These are phyloP conservation scores for Pseudogymnoascus sp. DNA, from an alignment of 2,329 filamentous ascomycete genomes.

Conservation along the genomic window DNA sequence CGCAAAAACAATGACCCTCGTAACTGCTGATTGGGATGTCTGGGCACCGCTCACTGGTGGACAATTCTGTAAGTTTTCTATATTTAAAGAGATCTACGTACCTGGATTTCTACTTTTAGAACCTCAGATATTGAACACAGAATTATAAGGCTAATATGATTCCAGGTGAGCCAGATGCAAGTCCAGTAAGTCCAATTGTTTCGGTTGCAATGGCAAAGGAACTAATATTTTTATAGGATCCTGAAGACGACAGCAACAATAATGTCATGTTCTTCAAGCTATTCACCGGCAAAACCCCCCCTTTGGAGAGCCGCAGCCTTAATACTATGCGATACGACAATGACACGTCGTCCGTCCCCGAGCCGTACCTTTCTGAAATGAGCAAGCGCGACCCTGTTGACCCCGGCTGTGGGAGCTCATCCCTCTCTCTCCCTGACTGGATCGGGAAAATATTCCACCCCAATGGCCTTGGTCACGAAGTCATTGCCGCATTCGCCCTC, in stretches of 20 bases:
- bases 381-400: constrained; percentile 23
- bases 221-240: neutral
- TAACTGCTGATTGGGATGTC: constrained; percentile 22
- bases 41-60: constrained; percentile 28
- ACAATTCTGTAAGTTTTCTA: constrained; percentile 27
- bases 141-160: neutral
- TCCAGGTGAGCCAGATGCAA: neutral
- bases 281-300: constrained; percentile 15
- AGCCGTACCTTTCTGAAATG: constrained; percentile 10
- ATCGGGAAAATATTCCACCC: constrained; percentile 31
- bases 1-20: constrained; percentile 24
- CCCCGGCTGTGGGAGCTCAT: constrained; percentile 11
- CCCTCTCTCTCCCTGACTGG: constrained; percentile 29
- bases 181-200: neutral
- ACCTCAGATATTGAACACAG: neutral
- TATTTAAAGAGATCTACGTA: neutral
- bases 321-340: constrained; percentile 12
- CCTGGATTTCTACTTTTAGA: neutral
- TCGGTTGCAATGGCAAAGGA: neutral
- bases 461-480: constrained; percentile 25
- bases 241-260: constrained; percentile 26
- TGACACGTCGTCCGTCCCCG: constrained; percentile 12
- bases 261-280: constrained; percentile 32
- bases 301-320: neutral
- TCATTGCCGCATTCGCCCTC: constrained; percentile 28